Conservation (phyloP, 805 yeast species). For the Ogataea philodendri region DNA sequence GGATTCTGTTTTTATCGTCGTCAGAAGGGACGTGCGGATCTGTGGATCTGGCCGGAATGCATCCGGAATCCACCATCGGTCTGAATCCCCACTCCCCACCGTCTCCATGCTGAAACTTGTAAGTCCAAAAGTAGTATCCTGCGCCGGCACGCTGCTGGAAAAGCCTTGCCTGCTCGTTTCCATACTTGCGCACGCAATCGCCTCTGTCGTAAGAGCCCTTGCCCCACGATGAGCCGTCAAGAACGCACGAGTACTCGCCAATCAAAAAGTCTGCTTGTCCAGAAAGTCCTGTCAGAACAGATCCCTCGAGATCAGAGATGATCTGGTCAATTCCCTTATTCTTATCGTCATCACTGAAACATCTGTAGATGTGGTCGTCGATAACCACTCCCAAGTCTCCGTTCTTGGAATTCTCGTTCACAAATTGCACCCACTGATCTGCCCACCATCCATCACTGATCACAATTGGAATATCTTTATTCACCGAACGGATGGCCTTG, state of each 20-base stretch:
- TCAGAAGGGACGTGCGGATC: slow-evolving; percentile 37
- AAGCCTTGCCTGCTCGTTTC: slow-evolving; percentile 49
- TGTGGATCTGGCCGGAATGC: slow-evolving; percentile 39
- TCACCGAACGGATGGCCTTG: slow-evolving; percentile 53
- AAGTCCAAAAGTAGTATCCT: slow-evolving; percentile 91
- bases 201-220: slow-evolving; percentile 45
- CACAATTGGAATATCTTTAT: slow-evolving; percentile 61
- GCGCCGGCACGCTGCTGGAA: slow-evolving; percentile 54
- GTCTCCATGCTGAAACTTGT: slow-evolving; percentile 78
- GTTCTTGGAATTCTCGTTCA: slow-evolving; percentile 42
- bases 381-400: slow-evolving; percentile 61
- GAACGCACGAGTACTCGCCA: slow-evolving; percentile 89
- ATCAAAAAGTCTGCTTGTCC: slow-evolving; percentile 60
- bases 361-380: slow-evolving; percentile 84
- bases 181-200: slow-evolving; percentile 58
- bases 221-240: slow-evolving; percentile 76
- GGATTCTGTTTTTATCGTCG: slow-evolving; percentile 39
- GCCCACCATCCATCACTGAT: slow-evolving; percentile 97
- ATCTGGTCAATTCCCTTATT: slow-evolving; percentile 62
- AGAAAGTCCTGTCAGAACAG: slow-evolving; percentile 49
- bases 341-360: slow-evolving; percentile 76
- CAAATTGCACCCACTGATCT: slow-evolving; percentile 69
- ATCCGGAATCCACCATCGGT: slow-evolving; percentile 68
- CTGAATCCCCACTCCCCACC: slow-evolving; percentile 97
- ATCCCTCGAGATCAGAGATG: slow-evolving; percentile 50